Evolutionary conservation across 768 basidiomycete species (phyloP), one percentile per base, ranked within the genome.

Genomic region (Podaxis sp.): DNA sequence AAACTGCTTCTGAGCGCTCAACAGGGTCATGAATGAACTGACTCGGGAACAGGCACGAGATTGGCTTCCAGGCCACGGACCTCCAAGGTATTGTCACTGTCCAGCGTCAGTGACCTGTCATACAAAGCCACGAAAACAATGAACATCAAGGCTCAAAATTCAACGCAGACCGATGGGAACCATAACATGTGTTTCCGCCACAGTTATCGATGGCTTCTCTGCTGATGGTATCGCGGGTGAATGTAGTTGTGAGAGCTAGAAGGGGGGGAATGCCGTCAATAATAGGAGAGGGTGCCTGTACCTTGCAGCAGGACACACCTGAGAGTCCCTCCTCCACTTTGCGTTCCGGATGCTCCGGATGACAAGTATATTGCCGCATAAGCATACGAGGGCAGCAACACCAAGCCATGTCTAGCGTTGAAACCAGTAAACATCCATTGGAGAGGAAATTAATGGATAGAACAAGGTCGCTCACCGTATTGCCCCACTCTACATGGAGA

Each of bases 401-500:
- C 24, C 53, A 13, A 60, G 38, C 51, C 59, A 60, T 22, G 52
- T 41, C 59, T 60, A 12, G 20, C 5, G 40, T 40, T 20, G 3
- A 2, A 40, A 17, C 15, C 3, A 28, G 17, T 53, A 28, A 56
- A 22, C 15, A 15, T 20, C 13, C 13, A 38, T 24, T 1, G 20
- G 13, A 20, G 7, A 38, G 15, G n/a, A 37, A 11, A 15, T 7
- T 2, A 8, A 40, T 1, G 2, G 3, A 11, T 40, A 22, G 6
- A 8, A n/a, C 28, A 0, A 40, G 24, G 8, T 24, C 20, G n/a
- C 59, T 53, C n/a, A 60, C 59, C 11, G 28, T 15, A 49, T 60
- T 60, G 3, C 59, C 59, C 59, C 59, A 60, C 20, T 53, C 38
- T 33, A 53, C 13, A 13, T 33, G 50, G 15, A 60, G 33, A 10